Conservation (phyloP, 1,284 basidiomycete genomes). For the Sanghuangporus weigelae region DNA sequence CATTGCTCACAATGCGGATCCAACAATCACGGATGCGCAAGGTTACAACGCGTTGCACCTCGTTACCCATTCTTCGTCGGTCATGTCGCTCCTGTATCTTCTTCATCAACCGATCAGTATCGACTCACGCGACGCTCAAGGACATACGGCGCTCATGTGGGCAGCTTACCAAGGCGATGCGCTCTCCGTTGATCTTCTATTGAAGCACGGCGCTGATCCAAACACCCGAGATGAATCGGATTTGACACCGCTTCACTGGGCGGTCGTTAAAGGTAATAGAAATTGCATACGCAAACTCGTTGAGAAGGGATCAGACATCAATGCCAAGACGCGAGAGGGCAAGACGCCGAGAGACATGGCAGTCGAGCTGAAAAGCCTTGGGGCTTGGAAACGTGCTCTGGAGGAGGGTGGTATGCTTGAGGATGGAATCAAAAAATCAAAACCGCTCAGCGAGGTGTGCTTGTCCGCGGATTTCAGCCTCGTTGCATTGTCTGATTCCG, state of each 20-base stretch:
- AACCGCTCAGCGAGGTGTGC: constrained; percentile 67
- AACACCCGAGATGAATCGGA: constrained; percentile 77
- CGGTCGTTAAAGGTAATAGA: constrained; percentile 93
- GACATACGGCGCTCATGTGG: constrained; percentile 98
- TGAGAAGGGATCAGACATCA: constrained; percentile 81
- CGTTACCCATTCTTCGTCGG: constrained; percentile 88
- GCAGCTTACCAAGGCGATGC: constrained; percentile 98
- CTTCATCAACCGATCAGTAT: constrained; percentile 88
- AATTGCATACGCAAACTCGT: constrained; percentile 82
- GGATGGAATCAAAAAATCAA: constrained; percentile 64
- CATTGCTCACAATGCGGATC: constrained; percentile 86
- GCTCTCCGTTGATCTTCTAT: constrained; percentile 85
- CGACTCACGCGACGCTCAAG: constrained; percentile 85
- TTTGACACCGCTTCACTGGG: constrained; percentile 94
- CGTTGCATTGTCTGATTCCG: not conserved
- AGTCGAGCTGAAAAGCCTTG: constrained; percentile 83
- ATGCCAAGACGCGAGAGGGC: constrained; percentile 77
- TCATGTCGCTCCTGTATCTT: constrained; percentile 92
- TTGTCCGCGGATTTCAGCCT: constrained; percentile 1
- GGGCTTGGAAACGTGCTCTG: constrained; percentile 83
- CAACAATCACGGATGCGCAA: constrained; percentile 86
- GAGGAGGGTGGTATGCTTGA: constrained; percentile 81
- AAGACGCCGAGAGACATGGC: constrained; percentile 96
- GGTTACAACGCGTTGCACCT: constrained; percentile 97
- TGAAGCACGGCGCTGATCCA: constrained; percentile 83